Base-by-base conservation (phyloP, 164 flowering plant species). In the Magnolia sinica region DNA sequence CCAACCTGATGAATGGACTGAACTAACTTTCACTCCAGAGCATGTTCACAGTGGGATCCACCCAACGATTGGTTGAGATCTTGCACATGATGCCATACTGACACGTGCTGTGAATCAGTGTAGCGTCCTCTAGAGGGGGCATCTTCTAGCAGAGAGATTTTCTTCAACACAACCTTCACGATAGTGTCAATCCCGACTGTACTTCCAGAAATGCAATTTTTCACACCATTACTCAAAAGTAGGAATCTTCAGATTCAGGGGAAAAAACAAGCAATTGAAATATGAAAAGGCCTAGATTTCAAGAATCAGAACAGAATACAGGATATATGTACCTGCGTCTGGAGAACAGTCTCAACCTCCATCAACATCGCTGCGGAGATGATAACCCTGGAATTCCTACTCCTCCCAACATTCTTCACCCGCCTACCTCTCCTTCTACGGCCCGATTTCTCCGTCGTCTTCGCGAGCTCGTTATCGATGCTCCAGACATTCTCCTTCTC, bases 401-500 rank as follows among this genome's bases (percentile, higher is more conserved):
- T 77, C 72, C 70, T 84, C 74, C 74, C 81, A 59, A 79, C 77
- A 71, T 74, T 82, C 78, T 68, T 86, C 71, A 78, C 77, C 50
- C 82, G 85, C 83, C 78, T 86, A 88, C 71, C 83, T 73, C 71
- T 78, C 74, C 77, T 79, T 78, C 81, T 76, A 76, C 82, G 65
- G 71, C 70, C 78, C 74, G 73, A 61, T 27, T 71, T 76, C 29
- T 55, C 78, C 52, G 73, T 81, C 9, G 73, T 80, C 70, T 77
- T 79, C 19, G 89, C 96, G 19, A 83, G 72, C 68, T 89, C 91
- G 79, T 92, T 96, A 79, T 96, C 99, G 20, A 93, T 69, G 78
- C 99, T 95, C 99, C 99, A 93, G 22, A 91, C 92, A 68, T 95
- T 95, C 8, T 91, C 96, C 81, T 92, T 92, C 50, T 86, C 89